Base-by-base conservation (phyloP, 306 rosid genomes). In the Lagenaria siceraria region DNA sequence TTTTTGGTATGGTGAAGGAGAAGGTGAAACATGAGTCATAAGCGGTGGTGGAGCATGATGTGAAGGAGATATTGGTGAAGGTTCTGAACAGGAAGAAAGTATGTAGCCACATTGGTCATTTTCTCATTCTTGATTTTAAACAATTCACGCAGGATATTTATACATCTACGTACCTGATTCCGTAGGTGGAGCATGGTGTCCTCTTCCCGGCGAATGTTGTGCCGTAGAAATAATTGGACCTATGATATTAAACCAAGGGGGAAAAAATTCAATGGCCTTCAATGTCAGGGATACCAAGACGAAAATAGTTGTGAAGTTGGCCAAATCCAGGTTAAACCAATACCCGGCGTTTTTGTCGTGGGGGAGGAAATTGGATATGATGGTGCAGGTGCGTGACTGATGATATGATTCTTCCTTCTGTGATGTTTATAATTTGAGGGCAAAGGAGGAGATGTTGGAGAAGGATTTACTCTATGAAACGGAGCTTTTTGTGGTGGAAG, bases 301-400 rank as follows among this genome's bases (percentile, higher is more conserved):
- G 27, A 46, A 36, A 36, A 38, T 22, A 36, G 43, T 13, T 36
- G 42, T 33, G 8, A 27, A 19, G 18, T 73, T 18, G 5, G n/a
- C 63, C 46, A 19, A 49, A 74, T 62, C 12, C 33, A 60, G 77
- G 76, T 56, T 75, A 80, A 70, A 73, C 64, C 68, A 22, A 80
- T 83, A 90, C 97, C 98, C 81, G 74, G 87, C 52, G 75, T 84
- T 60, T 80, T 68, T 66, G 85, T 80, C 77, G 82, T 61, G 52
- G 82, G 87, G 73, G 94, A 88, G 80, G 95, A 82, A 84, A 72
- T 77, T 3, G 74, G 83, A 83, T 84, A 76, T 65, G 95, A 82
- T 51, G 92, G 83, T 73, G 89, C 83, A 29, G 92, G 89, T 77
- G 93, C 87, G 70, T 88, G 96, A 77, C 88, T 85, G 81, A 77